Conservation (phyloP, 2,329 filamentous ascomycete species). For the Colletotrichum cuscutae region DNA sequence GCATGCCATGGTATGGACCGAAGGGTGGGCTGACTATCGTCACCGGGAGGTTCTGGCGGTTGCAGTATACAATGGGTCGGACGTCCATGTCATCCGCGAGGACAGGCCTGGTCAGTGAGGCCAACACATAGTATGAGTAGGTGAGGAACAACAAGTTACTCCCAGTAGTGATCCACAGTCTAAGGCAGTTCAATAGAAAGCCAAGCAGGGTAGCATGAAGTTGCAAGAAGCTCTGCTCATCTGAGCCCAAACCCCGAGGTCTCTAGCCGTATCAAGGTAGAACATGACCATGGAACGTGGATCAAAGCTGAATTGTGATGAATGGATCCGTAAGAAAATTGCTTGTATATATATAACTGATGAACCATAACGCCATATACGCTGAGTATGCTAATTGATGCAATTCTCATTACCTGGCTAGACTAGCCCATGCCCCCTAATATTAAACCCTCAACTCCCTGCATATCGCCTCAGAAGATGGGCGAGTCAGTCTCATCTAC, state of each 20-base stretch:
- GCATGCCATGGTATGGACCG: background rate
- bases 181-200: too few relatives aligned
- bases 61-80: background rate
- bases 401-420: background rate
- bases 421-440: background rate
- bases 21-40: background rate
- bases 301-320: too few relatives aligned
- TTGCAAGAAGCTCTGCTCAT: too few relatives aligned
- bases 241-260: too few relatives aligned
- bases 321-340: too few relatives aligned
- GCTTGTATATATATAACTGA: background rate
- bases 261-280: too few relatives aligned
- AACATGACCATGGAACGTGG: too few relatives aligned
- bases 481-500: slow-evolving; percentile 39
- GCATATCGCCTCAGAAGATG: slow-evolving; percentile 1
- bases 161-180: background rate
- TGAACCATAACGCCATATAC: slow-evolving; percentile 3
- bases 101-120: background rate
- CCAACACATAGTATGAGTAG: background rate
- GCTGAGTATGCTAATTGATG: slow-evolving; percentile 5
- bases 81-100: background rate
- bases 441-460: background rate
- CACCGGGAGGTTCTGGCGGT: background rate
- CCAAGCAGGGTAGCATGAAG: too few relatives aligned
- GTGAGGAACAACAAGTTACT: background rate